Evolutionary conservation across 345 rosid species (phyloP), one percentile per base, ranked within the genome.

Genomic region (Linum trigynum): DNA sequence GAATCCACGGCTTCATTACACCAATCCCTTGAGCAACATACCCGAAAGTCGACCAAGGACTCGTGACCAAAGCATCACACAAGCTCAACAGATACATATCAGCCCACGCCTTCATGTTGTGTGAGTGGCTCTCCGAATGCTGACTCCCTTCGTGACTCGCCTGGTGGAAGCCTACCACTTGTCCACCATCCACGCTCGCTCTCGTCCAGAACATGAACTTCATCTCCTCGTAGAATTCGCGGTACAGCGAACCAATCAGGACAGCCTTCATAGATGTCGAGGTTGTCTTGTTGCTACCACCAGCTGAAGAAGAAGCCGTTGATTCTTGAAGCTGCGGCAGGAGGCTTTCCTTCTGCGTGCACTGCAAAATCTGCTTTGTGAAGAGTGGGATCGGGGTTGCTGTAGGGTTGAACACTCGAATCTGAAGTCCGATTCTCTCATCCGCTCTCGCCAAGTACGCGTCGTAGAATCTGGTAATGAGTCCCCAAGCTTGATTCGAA

Each of bases 11-110:
- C 45, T 37, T 65, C 65, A 69, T 61, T 35, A 73, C 77, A 61
- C 77, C 74, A 39, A 74, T 73, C 45, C 74, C 70, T 74, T 74
- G 77, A 62, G 74, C 77, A 0, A 74, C 77, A 65, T 74, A 74
- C 39, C 77, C 77, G 45, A 74, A 74, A 17, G 77, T 74, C 45
- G 77, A 74, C 74, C 71, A 69, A 8, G 74, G 50, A 35, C 77
- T 74, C 32, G 77, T 74, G 59, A 74, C 68, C 70, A 74, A 61
- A 32, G 9, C 63, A 45, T 74, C 74, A 12, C 64, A 65, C 77
- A 74, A 39, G 66, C 77, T 66, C 3, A 74, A 73, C 10, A 74
- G 74, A 55, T 69, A 69, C 64, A 74, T 74, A 39, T 74, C 77
- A 2, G 71, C 71, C 77, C 74, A 74, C 0, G 77, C 74, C 66